phyloP scores from a whole-genome alignment of 768 basidiomycete species.

The Trametes punicea region DNA sequence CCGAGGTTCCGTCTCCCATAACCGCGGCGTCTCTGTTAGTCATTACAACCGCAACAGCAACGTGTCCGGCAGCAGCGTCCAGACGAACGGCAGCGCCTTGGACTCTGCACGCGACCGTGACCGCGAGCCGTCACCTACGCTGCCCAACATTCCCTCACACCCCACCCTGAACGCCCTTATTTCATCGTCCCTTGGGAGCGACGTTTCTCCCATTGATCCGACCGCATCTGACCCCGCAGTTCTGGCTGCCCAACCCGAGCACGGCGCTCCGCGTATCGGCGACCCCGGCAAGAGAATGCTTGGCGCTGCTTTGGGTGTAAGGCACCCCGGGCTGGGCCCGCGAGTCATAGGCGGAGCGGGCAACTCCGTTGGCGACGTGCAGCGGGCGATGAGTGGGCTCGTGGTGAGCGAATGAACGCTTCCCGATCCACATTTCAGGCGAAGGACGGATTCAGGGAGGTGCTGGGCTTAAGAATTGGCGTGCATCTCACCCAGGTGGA shows the following conservation, averaged over 20 bases:
- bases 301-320: constrained; percentile 77
- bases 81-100: constrained; percentile 30
- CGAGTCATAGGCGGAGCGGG: constrained; percentile 55
- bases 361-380: constrained; percentile 57
- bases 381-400: constrained; percentile 74
- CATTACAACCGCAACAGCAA: constrained; percentile 24
- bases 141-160: constrained; percentile 76
- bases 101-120: constrained; percentile 28
- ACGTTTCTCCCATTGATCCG: constrained; percentile 41
- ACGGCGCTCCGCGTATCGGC: constrained; percentile 74
- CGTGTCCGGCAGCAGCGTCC: constrained; percentile 11
- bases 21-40: constrained; percentile 27
- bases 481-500: constrained; percentile 18
- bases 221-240: constrained; percentile 67
- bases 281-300: constrained; percentile 90
- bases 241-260: constrained; percentile 50
- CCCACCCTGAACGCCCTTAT: constrained; percentile 85
- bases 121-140: constrained; percentile 78
- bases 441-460: constrained; percentile 5
- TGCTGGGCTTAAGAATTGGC: constrained; percentile 9
- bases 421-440: neutral
- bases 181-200: constrained; percentile 62
- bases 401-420: constrained; percentile 62
- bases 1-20: constrained; percentile 39
- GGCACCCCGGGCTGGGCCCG: constrained; percentile 71